Conservation (phyloP, 306 rosid species). For the Morella rubra region DNA sequence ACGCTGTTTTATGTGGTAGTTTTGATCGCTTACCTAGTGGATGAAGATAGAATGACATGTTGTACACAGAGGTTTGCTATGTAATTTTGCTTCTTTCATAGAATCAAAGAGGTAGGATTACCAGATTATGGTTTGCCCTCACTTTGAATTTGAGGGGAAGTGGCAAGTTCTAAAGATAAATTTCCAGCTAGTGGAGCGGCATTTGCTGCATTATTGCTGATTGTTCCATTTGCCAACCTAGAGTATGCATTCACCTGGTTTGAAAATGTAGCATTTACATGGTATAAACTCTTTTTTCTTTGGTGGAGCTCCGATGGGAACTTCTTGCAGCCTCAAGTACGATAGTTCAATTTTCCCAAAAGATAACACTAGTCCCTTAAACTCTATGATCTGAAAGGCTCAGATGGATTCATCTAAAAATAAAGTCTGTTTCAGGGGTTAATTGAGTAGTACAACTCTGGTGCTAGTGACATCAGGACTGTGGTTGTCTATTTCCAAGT, state of each 20-base stretch:
- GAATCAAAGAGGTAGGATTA: not conserved
- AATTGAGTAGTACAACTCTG: too few species aligned
- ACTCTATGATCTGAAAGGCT: too few species aligned
- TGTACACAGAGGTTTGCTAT: not conserved
- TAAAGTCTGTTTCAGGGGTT: too few species aligned
- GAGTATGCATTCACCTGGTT: not conserved
- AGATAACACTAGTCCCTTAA: too few species aligned
- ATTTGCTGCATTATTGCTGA: not conserved
- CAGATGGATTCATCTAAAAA: too few species aligned
- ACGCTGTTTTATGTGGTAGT: not conserved
- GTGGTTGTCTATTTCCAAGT: too few species aligned
- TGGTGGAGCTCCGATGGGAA: too few species aligned
- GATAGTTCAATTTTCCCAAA: too few species aligned
- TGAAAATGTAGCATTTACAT: not conserved
- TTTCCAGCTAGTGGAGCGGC: not conserved
- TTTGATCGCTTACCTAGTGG: not conserved
- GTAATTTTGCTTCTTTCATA: not conserved
- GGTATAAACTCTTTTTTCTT: not conserved
- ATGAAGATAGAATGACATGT: conserved; percentile 1
- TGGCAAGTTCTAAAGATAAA: not conserved
- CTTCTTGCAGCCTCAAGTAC: too few species aligned
- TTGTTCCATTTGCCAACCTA: not conserved
- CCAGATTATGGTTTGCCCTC: not conserved
- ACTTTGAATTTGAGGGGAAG: not conserved
- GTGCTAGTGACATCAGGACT: too few species aligned